Percentiles rank a stretch among this genome's conserved stretches.
Evolutionary conservation across 257 asterid species (phyloP).

Genomic region (Solanum boliviense): DNA sequence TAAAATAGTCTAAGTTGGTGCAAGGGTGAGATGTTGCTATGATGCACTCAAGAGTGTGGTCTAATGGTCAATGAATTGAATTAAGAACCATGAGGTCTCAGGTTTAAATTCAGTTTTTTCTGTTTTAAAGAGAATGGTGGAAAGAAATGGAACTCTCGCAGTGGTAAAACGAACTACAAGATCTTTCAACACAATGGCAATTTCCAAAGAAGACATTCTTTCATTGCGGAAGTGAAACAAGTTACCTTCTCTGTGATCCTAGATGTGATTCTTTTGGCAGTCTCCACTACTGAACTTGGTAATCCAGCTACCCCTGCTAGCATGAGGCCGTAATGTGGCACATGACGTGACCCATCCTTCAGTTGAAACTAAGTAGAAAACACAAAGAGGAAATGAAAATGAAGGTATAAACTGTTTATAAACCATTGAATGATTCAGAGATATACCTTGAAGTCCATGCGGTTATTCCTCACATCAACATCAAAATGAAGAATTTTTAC

Average conservation of each 20-base stretch:
- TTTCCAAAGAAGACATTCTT: not conserved
- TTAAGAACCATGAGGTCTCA: not conserved
- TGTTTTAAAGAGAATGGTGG: not conserved
- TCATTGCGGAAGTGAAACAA: not conserved
- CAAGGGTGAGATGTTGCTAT: not conserved
- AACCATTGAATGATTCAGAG: not conserved
- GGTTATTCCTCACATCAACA: slow-evolving; percentile 67
- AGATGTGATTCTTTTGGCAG: slow-evolving; percentile 63
- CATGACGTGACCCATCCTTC: slow-evolving; percentile 76
- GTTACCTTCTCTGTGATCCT: slow-evolving; percentile 58
- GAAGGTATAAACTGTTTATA: not conserved
- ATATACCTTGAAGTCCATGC: slow-evolving; percentile 86
- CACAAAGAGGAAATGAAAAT: not conserved
- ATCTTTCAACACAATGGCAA: not conserved
- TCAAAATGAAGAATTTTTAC: slow-evolving; percentile 84
- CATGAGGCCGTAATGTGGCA: slow-evolving; percentile 93
- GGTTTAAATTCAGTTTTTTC: not conserved
- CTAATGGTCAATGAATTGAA: not conserved
- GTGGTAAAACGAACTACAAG: not conserved
- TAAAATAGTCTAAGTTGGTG: no score
- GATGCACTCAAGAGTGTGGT: not conserved
- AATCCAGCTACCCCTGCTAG: slow-evolving; percentile 91
- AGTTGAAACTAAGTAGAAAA: slow-evolving; percentile 55
- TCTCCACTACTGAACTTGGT: slow-evolving; percentile 64
- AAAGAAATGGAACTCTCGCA: not conserved